Base-by-base conservation (phyloP, 176 grass and related monocot genomes). In the Oryza meyeriana region DNA sequence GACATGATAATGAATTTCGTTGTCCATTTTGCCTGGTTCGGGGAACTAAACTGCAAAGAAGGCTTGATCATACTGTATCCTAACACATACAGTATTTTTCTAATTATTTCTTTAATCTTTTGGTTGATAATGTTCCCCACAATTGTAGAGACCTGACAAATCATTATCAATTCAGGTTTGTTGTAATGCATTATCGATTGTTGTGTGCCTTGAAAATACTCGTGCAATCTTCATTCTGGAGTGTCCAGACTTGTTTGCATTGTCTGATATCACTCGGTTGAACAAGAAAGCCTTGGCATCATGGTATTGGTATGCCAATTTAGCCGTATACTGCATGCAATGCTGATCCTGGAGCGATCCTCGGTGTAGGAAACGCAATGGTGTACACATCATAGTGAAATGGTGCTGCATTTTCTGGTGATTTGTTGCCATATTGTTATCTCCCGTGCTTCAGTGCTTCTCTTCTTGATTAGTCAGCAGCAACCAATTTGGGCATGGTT, bases 101-200 rank as follows among this genome's bases (percentile, higher is more conserved):
- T 52, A 24, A 75, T 87, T 72, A 78, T 86, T 89, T 77, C 20
- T 81, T 86, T 74, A 90, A 79, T 86, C 79, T 83, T 90, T 83
- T 83, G 84, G 88, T 83, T 83, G 61, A 86, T 90, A 86, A 83
- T 79, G 62, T 83, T 24, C 1, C 28, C 38, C 64, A 63, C 63
- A 31, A 61, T 39, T 69, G 79, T 79, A 83, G 84, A 79, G 29
- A 83, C 68, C 79, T 69, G 13, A 62, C 40, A 86, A 73, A 90
- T 62, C 66, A n/a, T 35, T 68, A 72, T 66, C 11, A 0, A 2
- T 71, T 78, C 59, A 61, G 36, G 47, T 74, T 86, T 61, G 61
- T 73, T 86, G 88, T 83, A 83, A 79, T 86, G 79, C 22, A 66
- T 25, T 66, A 41, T 40, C 2, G 6, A 12, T 77, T 64, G 32